Conservation (phyloP, 768 basidiomycete genomes). For the Russula dissimulans region DNA sequence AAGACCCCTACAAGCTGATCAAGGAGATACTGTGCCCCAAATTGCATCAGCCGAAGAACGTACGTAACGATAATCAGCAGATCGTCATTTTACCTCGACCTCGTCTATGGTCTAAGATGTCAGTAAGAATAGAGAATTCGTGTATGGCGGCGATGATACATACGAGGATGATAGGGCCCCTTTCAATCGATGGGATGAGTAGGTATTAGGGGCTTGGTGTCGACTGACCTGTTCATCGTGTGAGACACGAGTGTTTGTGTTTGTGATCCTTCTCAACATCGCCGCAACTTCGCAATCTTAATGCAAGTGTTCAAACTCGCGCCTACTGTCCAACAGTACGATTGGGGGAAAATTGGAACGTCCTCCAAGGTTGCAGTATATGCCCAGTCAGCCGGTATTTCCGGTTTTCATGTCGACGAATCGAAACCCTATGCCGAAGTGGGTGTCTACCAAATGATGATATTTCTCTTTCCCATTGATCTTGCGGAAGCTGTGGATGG, state of each 20-base stretch:
- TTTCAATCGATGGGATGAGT: background rate
- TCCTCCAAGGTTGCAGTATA: conserved; percentile 85
- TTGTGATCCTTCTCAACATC: too few relatives aligned
- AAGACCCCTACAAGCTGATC: conserved; percentile 20
- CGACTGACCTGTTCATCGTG: conserved; percentile 8
- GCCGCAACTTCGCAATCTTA: too few relatives aligned
- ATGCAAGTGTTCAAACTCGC: conserved; percentile 62
- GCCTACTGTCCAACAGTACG: conserved; percentile 83
- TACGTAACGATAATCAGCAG: background rate
- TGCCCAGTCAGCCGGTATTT: conserved; percentile 48
- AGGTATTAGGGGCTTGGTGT: background rate
- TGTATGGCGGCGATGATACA: background rate
- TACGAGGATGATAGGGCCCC: conserved; percentile 19
- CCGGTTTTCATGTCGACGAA: conserved; percentile 61
- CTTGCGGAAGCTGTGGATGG: conserved; percentile 86
- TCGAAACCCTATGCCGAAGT: conserved; percentile 89
- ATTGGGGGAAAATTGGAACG: conserved; percentile 86
- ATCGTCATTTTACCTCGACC: conserved; percentile 16
- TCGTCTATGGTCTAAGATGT: conserved; percentile 22
- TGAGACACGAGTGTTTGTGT: too few relatives aligned
- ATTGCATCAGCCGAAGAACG: background rate
- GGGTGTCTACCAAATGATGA: conserved; percentile 21
- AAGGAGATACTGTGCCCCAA: conserved; percentile 19
- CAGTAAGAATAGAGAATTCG: background rate
- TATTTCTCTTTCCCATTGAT: background rate